Conservation (phyloP, 164 flowering plant species). For the Vitis riparia region DNA sequence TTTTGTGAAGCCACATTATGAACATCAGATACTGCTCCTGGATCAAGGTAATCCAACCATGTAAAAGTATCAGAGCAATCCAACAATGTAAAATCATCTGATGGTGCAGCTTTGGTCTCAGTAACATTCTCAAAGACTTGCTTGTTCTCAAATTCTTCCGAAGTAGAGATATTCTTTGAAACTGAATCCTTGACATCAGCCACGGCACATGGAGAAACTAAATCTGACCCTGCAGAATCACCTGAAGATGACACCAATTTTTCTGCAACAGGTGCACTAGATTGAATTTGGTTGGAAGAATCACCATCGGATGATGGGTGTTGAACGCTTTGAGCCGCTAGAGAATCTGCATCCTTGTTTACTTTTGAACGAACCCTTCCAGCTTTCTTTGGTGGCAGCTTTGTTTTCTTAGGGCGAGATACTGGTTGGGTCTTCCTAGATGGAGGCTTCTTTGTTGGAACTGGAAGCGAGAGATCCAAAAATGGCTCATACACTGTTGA, state of each 20-base stretch:
- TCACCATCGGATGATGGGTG: constrained; percentile 24
- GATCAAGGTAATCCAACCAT: constrained; percentile 21
- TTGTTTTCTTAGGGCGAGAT: constrained; percentile 54
- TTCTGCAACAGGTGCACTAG: constrained; percentile 28
- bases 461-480: constrained; percentile 87
- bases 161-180: constrained; percentile 19
- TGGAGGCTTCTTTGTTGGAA: constrained; percentile 74
- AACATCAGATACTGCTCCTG: constrained; percentile 7
- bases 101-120: constrained; percentile 9
- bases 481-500: constrained; percentile 88
- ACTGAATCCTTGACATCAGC: constrained; percentile 16
- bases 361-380: constrained; percentile 44
- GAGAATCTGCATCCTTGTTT: constrained; percentile 24
- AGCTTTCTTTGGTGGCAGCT: constrained; percentile 57
- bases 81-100: constrained; percentile 38
- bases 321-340: constrained; percentile 19
- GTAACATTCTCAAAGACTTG: constrained; percentile 16
- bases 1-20: background rate
- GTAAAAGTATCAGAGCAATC: constrained; percentile 25
- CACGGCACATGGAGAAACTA: constrained; percentile 10
- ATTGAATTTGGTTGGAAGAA: constrained; percentile 22
- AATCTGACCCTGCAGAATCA: constrained; percentile 24
- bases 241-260: constrained; percentile 13
- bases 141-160: constrained; percentile 17
- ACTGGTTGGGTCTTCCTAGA: constrained; percentile 40